Conservation (phyloP, 257 asterid species). For the Marsdenia floribunda region DNA sequence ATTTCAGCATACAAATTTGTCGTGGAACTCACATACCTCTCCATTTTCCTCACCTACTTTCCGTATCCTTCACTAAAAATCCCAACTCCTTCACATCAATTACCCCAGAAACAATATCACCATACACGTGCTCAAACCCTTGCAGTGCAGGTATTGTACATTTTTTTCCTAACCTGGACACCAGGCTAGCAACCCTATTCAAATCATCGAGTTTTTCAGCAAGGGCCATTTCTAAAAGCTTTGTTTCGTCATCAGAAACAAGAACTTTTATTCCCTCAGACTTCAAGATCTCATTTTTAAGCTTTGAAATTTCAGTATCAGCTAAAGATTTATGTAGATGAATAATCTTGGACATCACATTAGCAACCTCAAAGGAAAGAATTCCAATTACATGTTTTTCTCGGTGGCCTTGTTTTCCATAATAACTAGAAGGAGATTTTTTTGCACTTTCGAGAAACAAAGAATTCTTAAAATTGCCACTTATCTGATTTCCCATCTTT, state of each 20-base stretch:
- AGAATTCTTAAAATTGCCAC: slow-evolving; percentile 74
- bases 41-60: slow-evolving; percentile 75
- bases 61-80: slow-evolving; percentile 92
- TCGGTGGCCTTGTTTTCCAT: slow-evolving; percentile 27
- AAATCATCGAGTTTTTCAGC: slow-evolving; percentile 79
- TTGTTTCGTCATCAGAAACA: slow-evolving; percentile 55
- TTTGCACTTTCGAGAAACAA: slow-evolving; percentile 53
- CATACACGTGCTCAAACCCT: slow-evolving; percentile 93
- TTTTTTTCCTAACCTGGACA: slow-evolving; percentile 88
- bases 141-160: slow-evolving; percentile 77
- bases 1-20: slow-evolving; percentile 57
- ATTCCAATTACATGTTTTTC: slow-evolving; percentile 59
- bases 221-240: slow-evolving; percentile 63
- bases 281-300: slow-evolving; percentile 75
- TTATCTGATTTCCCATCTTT: slow-evolving; percentile 89
- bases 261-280: slow-evolving; percentile 57
- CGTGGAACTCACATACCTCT: slow-evolving; percentile 54
- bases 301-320: slow-evolving; percentile 50
- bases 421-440: slow-evolving; percentile 36
- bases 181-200: slow-evolving; percentile 64
- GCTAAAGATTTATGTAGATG: slow-evolving; percentile 72
- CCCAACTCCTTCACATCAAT: slow-evolving; percentile 68
- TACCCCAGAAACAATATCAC: slow-evolving; percentile 63
- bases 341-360: slow-evolving; percentile 85
- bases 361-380: slow-evolving; percentile 92